Percentiles rank a stretch among this genome's conserved stretches.
These are phyloP conservation scores for Backusella australiensis DNA, from an alignment of 192 early-diverging fungal genomes.

Conservation along the genomic window DNA sequence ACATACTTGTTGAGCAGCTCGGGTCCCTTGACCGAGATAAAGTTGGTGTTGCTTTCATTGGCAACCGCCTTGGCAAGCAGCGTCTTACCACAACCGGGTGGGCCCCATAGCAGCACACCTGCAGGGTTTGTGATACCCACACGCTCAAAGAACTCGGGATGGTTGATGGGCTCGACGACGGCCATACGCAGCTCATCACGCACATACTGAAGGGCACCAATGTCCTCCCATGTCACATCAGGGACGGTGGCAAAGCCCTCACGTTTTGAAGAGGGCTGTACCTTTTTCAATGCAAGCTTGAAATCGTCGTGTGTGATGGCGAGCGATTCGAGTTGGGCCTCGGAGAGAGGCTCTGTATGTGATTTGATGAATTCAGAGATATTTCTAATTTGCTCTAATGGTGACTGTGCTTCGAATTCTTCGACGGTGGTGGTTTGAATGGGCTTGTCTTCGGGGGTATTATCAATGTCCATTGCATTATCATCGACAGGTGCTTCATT, in stretches of 20 bases:
- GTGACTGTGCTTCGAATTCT: conserved; percentile 34
- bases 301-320: conserved; percentile 88
- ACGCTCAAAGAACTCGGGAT: conserved; percentile 81
- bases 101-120: conserved; percentile 96
- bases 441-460: conserved; percentile 5
- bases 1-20: conserved; percentile 99
- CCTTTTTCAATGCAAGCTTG: conserved; percentile 77
- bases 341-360: conserved; percentile 72
- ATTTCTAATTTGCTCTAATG: conserved; percentile 51
- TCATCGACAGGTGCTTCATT: neutral
- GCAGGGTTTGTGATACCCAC: conserved; percentile 91
- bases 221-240: conserved; percentile 93
- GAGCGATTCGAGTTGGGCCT: conserved; percentile 78
- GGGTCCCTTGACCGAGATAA: conserved; percentile 97
- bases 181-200: conserved; percentile 94
- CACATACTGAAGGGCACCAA: conserved; percentile 84
- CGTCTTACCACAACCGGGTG: conserved; percentile 98
- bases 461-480: neutral
- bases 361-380: conserved; percentile 73
- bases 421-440: conserved; percentile 28
- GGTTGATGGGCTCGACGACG: conserved; percentile 92
- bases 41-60: conserved; percentile 96
- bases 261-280: conserved; percentile 95
- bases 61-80: conserved; percentile 97
- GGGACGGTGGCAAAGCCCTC: conserved; percentile 99